Percentiles rank a stretch among this genome's conserved stretches.
Conservation (phyloP, 139 green algal genomes). For the Coelastrella sp. region DNA sequence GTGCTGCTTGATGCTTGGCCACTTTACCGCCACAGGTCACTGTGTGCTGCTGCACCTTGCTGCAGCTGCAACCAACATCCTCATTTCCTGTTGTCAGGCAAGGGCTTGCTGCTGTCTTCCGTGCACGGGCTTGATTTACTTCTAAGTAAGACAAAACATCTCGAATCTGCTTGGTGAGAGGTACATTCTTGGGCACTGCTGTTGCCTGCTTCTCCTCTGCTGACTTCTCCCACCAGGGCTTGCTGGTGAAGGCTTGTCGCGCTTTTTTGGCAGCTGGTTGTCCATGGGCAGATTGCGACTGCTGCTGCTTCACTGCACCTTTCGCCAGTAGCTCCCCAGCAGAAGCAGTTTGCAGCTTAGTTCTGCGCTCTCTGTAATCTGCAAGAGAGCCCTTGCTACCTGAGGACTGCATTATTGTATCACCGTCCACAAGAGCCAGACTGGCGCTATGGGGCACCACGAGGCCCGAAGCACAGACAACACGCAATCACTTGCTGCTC, state of each 20-base stretch:
- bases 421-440: not conserved
- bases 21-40: too few relatives aligned
- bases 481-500: not conserved
- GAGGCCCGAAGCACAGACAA: not conserved
- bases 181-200: not conserved
- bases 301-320: not conserved
- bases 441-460: not conserved
- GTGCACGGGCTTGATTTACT: slow-evolving; percentile 12
- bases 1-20: too few relatives aligned
- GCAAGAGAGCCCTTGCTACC: slow-evolving; percentile 35
- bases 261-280: slow-evolving; percentile 19
- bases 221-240: slow-evolving; percentile 4
- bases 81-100: too few relatives aligned
- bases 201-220: slow-evolving; percentile 26
- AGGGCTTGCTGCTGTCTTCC: too few relatives aligned
- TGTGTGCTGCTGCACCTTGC: too few relatives aligned
- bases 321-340: slow-evolving; percentile 11
- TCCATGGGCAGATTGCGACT: not conserved
- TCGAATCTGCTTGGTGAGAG: slow-evolving; percentile 22
- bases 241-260: not conserved
- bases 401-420: not conserved
- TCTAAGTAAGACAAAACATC: slow-evolving; percentile 16
- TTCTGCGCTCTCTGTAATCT: slow-evolving; percentile 1
- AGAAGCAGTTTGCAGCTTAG: slow-evolving; percentile 22
- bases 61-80: too few relatives aligned